Conservation (phyloP, 345 rosid species). For the Salix viminalis region DNA sequence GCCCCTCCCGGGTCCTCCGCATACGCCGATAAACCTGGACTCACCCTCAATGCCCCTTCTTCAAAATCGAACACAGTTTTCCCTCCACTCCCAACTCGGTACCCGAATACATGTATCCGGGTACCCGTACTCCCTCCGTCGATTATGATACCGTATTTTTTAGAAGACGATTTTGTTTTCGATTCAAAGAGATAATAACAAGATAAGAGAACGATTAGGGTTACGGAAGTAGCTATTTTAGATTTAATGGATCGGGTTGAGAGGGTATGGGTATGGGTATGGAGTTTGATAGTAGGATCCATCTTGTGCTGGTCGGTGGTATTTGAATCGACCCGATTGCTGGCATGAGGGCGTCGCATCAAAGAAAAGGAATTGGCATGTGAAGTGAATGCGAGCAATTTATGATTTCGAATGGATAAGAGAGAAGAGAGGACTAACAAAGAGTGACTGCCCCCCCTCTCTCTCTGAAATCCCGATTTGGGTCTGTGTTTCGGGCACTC, state of each 20-base stretch:
- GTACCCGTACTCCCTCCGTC: conserved; percentile 94
- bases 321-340: conserved; percentile 37
- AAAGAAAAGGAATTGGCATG: conserved; percentile 24
- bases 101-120: conserved; percentile 60
- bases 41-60: conserved; percentile 47
- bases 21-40: conserved; percentile 79
- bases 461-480: not conserved
- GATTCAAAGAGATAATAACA: conserved; percentile 24
- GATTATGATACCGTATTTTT: conserved; percentile 43
- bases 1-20: conserved; percentile 51
- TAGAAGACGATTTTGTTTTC: not conserved
- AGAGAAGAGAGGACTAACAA: conserved; percentile 23
- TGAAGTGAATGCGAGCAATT: not conserved
- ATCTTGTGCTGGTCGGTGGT: conserved; percentile 22
- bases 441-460: not conserved
- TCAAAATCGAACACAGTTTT: conserved; percentile 48
- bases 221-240: conserved; percentile 11
- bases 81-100: conserved; percentile 28
- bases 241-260: conserved; percentile 21
- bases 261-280: conserved; percentile 50
- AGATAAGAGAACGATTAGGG: conserved; percentile 19
- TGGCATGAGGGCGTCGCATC: conserved; percentile 82
- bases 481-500: not conserved
- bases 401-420: not conserved
- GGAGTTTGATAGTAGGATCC: conserved; percentile 53